Base-by-base conservation (phyloP, 768 basidiomycete species). In the Mycena crocata region DNA sequence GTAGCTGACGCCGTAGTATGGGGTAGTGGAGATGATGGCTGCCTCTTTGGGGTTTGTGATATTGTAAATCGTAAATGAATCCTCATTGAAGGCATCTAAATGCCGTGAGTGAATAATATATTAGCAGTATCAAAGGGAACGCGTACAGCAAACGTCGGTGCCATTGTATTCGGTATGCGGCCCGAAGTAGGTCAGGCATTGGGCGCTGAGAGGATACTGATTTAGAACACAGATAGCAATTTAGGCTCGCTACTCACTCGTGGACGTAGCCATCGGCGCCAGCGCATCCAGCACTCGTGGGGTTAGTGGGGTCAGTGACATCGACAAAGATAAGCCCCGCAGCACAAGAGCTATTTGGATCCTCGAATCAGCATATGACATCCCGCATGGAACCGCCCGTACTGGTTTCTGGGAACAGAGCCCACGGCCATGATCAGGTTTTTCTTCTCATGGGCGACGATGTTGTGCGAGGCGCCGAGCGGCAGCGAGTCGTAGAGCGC, bases 61-160 rank as follows among this genome's bases (percentile, higher is more conserved):
- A 44, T 77, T 72, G 72, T 75, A 73, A 58, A 75, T 78, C 17
- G 75, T 76, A 52, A 77, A 72, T 21, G 74, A 69, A 57, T 77
- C 74, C 59, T 78, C 77, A 55, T 78, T 78, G 68, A 74, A 78
- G 0, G 73, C 73, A 52, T 78, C n/a, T n/a, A n/a, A n/a, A n/a
- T n/a, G n/a, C n/a, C n/a, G n/a, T n/a, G n/a, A n/a, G n/a, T n/a
- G n/a, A n/a, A n/a, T n/a, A n/a, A n/a, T n/a, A n/a, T n/a, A n/a
- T n/a, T n/a, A n/a, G n/a, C n/a, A n/a, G n/a, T n/a, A n/a, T n/a
- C n/a, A n/a, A n/a, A n/a, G n/a, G n/a, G n/a, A n/a, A n/a, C n/a
- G n/a, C n/a, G n/a, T n/a, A n/a, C n/a, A 78, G 69, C 76, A 77
- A 23, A 78, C 66, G 39, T 77, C 76, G 23, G 48, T 61, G 9